These are phyloP conservation scores for Pichia sp. DNA, from an alignment of 1,139 yeast species.

Conservation along the genomic window DNA sequence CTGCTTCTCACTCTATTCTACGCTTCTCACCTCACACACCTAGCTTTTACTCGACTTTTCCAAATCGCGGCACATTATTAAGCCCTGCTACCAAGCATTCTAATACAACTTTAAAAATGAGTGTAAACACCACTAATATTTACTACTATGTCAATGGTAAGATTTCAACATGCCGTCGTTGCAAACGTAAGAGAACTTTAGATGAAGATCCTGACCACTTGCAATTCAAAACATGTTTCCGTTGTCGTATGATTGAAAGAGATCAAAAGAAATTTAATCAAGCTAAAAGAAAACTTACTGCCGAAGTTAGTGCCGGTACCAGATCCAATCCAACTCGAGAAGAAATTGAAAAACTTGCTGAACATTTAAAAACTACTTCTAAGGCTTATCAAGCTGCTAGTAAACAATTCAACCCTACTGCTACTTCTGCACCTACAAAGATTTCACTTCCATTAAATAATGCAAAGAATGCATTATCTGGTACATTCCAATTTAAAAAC, in stretches of 20 bases:
- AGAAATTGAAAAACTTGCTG: constrained; percentile 19
- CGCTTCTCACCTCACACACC: too few species aligned
- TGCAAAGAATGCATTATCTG: constrained; percentile 3
- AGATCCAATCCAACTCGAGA: constrained; percentile 17
- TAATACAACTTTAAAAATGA: constrained; percentile 2
- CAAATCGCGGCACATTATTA: neutral
- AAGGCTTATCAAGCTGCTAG: constrained; percentile 12
- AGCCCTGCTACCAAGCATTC: neutral
- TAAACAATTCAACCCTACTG: constrained; percentile 16
- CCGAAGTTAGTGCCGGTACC: constrained; percentile 14
- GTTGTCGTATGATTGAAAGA: constrained; percentile 51
- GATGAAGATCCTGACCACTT: constrained; percentile 56
- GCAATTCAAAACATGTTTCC: constrained; percentile 55
- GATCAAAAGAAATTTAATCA: constrained; percentile 36
- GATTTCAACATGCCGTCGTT: constrained; percentile 45
- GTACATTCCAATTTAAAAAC: constrained; percentile 14
- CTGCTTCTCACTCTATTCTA: too few species aligned
- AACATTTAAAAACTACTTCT: constrained; percentile 15
- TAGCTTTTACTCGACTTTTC: too few species aligned
- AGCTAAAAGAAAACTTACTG: constrained; percentile 18
- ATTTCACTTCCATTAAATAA: constrained; percentile 3
- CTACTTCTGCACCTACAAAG: constrained; percentile 15
- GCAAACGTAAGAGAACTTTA: constrained; percentile 52
- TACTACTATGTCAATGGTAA: constrained; percentile 28
- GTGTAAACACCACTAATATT: constrained; percentile 11